A percentile compares a stretch with the other conserved stretches of the same genome.
Conservation (phyloP, 768 basidiomycete genomes). For the Pleurotus ostreatus region DNA sequence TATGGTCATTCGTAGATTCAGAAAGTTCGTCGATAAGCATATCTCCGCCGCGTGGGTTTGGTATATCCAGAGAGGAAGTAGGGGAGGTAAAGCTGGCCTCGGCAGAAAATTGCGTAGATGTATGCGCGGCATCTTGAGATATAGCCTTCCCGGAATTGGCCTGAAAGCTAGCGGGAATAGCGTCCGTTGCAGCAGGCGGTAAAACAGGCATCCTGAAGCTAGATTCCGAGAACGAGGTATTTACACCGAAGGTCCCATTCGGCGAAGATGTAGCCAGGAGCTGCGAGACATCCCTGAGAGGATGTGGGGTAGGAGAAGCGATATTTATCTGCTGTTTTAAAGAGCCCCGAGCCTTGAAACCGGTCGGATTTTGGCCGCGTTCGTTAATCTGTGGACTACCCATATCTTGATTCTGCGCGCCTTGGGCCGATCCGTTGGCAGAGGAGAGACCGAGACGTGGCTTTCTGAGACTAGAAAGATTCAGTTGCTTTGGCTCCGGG, state of each 20-base stretch:
- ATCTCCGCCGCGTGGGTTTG: not conserved
- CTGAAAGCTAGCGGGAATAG: not conserved
- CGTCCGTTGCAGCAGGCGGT: not conserved
- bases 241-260: not conserved
- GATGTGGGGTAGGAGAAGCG: not conserved
- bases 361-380: not conserved
- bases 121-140: not conserved
- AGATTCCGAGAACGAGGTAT: not conserved
- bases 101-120: not conserved
- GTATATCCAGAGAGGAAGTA: not conserved
- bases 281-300: not conserved
- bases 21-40: not conserved
- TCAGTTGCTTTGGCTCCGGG: not conserved
- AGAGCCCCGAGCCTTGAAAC: not conserved
- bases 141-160: not conserved
- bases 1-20: not conserved
- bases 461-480: constrained; percentile 6
- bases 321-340: not conserved
- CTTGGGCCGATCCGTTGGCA: not conserved
- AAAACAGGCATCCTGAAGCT: not conserved
- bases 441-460: not conserved
- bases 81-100: not conserved
- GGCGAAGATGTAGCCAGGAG: not conserved
- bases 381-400: not conserved
- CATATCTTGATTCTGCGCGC: not conserved